Evolutionary conservation across 2,329 filamentous ascomycete species (phyloP), one percentile per base, ranked within the genome.

Genomic region (Aspergillus sp.): DNA sequence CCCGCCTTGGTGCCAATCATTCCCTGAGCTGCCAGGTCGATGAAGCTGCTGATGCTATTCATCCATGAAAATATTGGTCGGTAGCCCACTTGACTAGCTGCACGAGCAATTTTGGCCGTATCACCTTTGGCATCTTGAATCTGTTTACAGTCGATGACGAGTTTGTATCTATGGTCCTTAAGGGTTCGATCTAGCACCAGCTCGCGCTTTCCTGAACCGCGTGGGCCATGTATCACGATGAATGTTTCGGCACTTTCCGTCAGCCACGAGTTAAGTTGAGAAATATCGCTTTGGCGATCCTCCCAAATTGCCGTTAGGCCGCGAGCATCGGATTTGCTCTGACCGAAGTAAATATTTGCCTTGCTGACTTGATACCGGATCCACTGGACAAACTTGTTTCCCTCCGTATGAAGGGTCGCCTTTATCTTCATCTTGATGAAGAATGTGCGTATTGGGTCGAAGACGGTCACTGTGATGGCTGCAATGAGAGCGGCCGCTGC

Each of bases 11-110:
- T 90, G 12, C 93, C 93, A 19, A 93, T 96, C 12, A 95, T 95
- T 66, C 93, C 90, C 72, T 97, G 93, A 1, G 95, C 91, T 21
- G 93, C 95, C 39, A 98, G 84, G 66, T 98, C 95, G 62, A 96
- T 82, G 76, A 97, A 85, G 71, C 92, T 96, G 75, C 90, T 96
- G 64, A 98, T 86, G 68, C 87, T 96, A 74, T 98, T 97, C 77
- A 96, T 90, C 90, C 93, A 98, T 0, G 91, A 96, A 73, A 99
- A 99, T 0, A 99, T 86, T 0, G 95, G 95, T 8, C 90, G 83
- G 71, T 97, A 98, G 8, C 95, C 93, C 49, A 98, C 93, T 62
- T 93, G 86, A 1, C 81, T 78, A 1, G 93, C 95, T 6, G 95
- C 87, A 41, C 89, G 87, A 59, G 86, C 86, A 67, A 99, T 96